Base-by-base conservation (phyloP, 164 flowering plant genomes). In the Vitis riparia region DNA sequence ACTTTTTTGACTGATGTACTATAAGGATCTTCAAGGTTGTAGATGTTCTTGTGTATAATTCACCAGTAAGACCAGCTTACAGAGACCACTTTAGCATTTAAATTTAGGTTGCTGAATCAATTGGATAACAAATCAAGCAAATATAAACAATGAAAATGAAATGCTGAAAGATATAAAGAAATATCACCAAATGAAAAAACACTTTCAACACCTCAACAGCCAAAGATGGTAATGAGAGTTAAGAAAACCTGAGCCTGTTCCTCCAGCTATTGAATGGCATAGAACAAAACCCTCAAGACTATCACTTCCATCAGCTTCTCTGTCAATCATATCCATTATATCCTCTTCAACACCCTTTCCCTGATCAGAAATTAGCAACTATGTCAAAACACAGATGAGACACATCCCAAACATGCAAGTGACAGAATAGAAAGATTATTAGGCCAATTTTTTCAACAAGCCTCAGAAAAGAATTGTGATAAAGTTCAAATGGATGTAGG, bases 261-360 rank as follows among this genome's bases (percentile, higher is more conserved):
- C 99, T 64, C 99, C 99, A 76, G 98, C 99, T 68, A 96, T 96
- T 19, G 98, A 93, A 74, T 96, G 99, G 75, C 98, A 93, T 11
- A 96, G 79, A 77, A 96, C 99, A 84, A 96, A 95, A 73, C 99
- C 99, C 83, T 96, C 98, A 68, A 96, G 98, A 75, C 98, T 96
- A 73, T 96, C 99, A 73, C 99, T 96, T 77, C 99, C 99, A 85
- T 96, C 99, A 32, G 98, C 99, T 81, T 96, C 99, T 81, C 99
- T 88, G 72, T 96, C 98, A 76, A 96, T 89, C 97, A 96, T 96
- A 80, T 96, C 99, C 97, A 96, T 93, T 61, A 96, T 89, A 71
- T 93, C 98, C 76, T 96, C 99, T 79, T 96, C 93, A 78, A 92
- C 91, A 48, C 87, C 88, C 75, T 96, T 86, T 60, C 99, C 99